Base-by-base conservation (phyloP, 768 basidiomycete species). In the Calocybe cyanea region DNA sequence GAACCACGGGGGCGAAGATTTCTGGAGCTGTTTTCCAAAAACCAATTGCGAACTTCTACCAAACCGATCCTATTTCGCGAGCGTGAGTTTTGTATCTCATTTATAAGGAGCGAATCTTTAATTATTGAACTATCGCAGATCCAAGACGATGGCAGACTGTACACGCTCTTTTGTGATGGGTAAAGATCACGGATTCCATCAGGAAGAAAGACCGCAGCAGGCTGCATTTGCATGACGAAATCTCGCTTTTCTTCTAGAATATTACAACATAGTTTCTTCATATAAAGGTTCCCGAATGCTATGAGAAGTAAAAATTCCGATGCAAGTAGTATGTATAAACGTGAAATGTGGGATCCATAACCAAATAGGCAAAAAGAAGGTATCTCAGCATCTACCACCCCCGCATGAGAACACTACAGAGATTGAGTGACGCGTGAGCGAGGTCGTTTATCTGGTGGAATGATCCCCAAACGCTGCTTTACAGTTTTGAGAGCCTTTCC, bases 81-180 rank as follows among this genome's bases (percentile, higher is more conserved):
- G 89, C 91, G 80, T 93, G 57, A 66, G 92, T 87, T 6, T 41
- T 24, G 38, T 19, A 6, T 6, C 35, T 31, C 23, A 37, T 35
- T 38, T 7, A 13, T 33, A 5, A 20, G 46, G 13, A 17, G 19
- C 41, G 4, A n/a, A 20, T 17, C 23, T 6, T 37, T 32, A 6
- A 23, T 23, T 39, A n/a, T 41, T 30, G 15, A 45, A 19, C 10
- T 15, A 24, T 28, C 45, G 14, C 54, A 91, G 87, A 36, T 92
- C 90, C n/a, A 87, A 91, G 28, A 94, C 93, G 28, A 96, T 96
- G 93, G 93, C 92, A 1, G 87, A 92, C 55, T 95, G 92, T 63
- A 88, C 87, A 11, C 82, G 86, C 38, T 77, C 92, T 15, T 95
- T 94, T 59, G 85, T 86, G 50, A 83, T 84, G 61, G 83, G 79